A percentile compares a stretch with the other conserved stretches of the same genome.
phyloP scores from a whole-genome alignment of 2,329 filamentous ascomycete species.

The Coniochaeta hoffmannii region DNA sequence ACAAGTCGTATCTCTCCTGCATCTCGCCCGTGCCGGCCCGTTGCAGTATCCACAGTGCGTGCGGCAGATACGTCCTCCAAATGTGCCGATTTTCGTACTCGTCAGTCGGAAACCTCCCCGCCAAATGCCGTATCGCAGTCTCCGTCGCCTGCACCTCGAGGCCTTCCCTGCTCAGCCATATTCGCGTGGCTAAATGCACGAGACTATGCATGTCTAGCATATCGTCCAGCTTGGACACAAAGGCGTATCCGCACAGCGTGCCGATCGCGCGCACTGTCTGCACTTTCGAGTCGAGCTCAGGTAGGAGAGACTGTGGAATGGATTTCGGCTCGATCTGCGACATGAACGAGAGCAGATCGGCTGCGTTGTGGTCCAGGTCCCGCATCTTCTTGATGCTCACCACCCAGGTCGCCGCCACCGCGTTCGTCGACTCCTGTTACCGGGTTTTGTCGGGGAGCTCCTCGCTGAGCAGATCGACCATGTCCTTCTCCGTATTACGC shows the following conservation, averaged over 20 bases:
- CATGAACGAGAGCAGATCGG: conserved; percentile 27
- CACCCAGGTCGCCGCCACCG: conserved; percentile 29
- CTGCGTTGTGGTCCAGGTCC: conserved; percentile 17
- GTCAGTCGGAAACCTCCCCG: not conserved
- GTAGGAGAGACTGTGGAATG: conserved; percentile 28
- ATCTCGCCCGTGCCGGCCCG: conserved; percentile 6
- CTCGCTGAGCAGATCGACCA: conserved; percentile 21
- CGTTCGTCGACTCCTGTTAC: conserved; percentile 22
- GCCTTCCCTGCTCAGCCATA: conserved; percentile 17
- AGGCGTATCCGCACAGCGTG: conserved; percentile 23
- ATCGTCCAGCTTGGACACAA: conserved; percentile 18
- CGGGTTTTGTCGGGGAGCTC: conserved; percentile 24
- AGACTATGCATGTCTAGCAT: conserved; percentile 28
- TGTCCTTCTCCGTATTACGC: conserved; percentile 19
- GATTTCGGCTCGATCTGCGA: conserved; percentile 29
- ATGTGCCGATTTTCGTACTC: conserved; percentile 7
- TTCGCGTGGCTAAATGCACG: conserved; percentile 23
- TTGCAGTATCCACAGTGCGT: conserved; percentile 14
- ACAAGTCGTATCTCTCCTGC: conserved; percentile 11
- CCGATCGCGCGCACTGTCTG: conserved; percentile 19
- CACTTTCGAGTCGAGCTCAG: conserved; percentile 5
- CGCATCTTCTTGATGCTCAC: conserved; percentile 32
- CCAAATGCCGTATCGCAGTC: conserved; percentile 4
- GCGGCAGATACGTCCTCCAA: conserved; percentile 18
- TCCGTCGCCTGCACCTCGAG: not conserved